Evolutionary conservation across 306 rosid species (phyloP).

Genomic region (Chamaecrista fasciculata): DNA sequence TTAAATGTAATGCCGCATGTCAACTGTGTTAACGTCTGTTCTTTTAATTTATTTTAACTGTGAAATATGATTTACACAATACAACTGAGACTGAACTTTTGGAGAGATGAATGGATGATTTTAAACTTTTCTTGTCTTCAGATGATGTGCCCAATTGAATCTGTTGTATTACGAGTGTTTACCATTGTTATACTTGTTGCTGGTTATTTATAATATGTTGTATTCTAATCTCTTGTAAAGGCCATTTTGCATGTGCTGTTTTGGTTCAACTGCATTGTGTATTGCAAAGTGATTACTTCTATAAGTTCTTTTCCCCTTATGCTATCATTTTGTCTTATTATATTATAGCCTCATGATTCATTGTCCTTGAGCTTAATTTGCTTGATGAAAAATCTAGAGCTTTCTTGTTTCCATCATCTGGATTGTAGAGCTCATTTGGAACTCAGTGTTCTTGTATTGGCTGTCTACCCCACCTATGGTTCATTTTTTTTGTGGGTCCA

Average conservation of each 20-base stretch:
- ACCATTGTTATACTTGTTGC: neutral
- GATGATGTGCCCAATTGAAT: neutral
- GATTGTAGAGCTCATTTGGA: neutral
- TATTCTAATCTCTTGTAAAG: conserved; percentile 10
- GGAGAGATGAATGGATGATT: conserved; percentile 13
- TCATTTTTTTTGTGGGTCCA: conserved; percentile 15
- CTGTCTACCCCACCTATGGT: neutral
- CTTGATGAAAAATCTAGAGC: conserved; percentile 4
- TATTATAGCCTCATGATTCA: conserved; percentile 15
- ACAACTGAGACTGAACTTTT: neutral
- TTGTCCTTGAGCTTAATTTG: conserved; percentile 9
- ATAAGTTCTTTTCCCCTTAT: neutral
- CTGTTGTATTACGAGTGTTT: neutral
- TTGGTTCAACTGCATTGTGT: conserved; percentile 7
- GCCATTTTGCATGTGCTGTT: conserved; percentile 13
- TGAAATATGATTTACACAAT: conserved; percentile 1
- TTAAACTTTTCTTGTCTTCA: neutral
- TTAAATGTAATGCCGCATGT: conserved; percentile 11
- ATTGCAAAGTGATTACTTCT: conserved; percentile 19
- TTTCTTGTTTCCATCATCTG: neutral
- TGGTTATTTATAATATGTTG: conserved; percentile 15
- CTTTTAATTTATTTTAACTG: neutral
- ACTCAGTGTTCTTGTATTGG: neutral
- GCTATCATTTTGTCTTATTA: conserved; percentile 1
- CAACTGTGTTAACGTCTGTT: neutral